Conservation (phyloP, 164 flowering plant species). For the Tetrastigma voinierianum region DNA sequence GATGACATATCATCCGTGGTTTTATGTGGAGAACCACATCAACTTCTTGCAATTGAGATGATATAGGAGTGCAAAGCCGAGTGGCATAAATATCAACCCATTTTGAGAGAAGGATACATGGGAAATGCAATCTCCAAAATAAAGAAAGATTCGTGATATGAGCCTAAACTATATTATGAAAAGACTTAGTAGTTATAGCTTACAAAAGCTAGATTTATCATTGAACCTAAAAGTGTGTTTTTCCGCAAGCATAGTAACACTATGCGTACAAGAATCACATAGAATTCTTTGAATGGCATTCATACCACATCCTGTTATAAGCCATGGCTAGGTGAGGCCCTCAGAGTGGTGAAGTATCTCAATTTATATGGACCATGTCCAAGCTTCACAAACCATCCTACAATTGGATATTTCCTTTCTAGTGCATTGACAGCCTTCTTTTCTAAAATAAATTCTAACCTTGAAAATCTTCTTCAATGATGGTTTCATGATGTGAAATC, state of each 20-base stretch:
- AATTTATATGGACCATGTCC: neutral
- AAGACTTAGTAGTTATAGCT: too few relatives aligned
- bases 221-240: too few relatives aligned
- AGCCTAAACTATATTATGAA: slow-evolving; percentile 5
- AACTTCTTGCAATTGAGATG: slow-evolving; percentile 60
- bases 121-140: slow-evolving; percentile 91
- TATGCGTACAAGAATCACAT: too few relatives aligned
- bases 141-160: neutral
- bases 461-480: slow-evolving; percentile 89
- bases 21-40: slow-evolving; percentile 83
- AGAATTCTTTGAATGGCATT: too few relatives aligned
- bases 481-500: slow-evolving; percentile 85
- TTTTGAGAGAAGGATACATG: slow-evolving; percentile 59
- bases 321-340: neutral
- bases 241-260: too few relatives aligned
- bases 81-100: slow-evolving; percentile 79
- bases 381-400: neutral
- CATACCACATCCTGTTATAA: neutral
- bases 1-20: slow-evolving; percentile 82
- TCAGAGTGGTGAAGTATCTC: neutral
- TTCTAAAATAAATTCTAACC: slow-evolving; percentile 39
- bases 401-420: neutral
- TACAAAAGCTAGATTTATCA: too few relatives aligned
- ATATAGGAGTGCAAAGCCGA: slow-evolving; percentile 58
- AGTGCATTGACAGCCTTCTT: neutral